These are phyloP conservation scores for Clitopilus hobsonii DNA, from an alignment of 768 basidiomycete genomes.

Conservation along the genomic window DNA sequence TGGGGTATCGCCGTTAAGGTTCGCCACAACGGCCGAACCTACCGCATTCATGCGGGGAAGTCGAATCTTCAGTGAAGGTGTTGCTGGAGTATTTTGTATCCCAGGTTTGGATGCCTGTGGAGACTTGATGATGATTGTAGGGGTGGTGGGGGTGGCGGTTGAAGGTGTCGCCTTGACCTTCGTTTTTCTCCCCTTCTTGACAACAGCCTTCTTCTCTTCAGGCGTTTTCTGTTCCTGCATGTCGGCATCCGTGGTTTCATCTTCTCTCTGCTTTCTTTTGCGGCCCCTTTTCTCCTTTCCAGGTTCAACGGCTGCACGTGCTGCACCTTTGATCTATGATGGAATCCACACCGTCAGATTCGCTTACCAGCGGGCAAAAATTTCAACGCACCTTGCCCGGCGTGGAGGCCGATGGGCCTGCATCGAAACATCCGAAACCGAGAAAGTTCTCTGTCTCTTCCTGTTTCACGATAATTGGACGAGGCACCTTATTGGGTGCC, in stretches of 20 bases:
- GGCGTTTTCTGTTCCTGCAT: conserved; percentile 16
- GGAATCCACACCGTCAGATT: background rate
- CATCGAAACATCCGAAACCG: conserved; percentile 6
- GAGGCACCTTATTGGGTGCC: conserved; percentile 14
- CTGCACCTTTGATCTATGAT: background rate
- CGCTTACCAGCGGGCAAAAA: background rate
- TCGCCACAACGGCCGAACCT: conserved; percentile 15
- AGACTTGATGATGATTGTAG: conserved; percentile 1
- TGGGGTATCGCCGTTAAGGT: conserved; percentile 20
- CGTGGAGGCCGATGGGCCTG: conserved; percentile 8
- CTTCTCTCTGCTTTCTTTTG: conserved; percentile 41
- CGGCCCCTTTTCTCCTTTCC: conserved; percentile 32
- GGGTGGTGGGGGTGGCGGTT: conserved; percentile 12
- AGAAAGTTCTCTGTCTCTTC: conserved; percentile 29
- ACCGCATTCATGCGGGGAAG: conserved; percentile 42
- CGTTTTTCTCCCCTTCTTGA: conserved; percentile 15
- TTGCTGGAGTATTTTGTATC: conserved; percentile 17
- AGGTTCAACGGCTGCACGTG: conserved; percentile 6
- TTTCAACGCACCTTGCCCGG: conserved; percentile 10
- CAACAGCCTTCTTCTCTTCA: conserved; percentile 17
- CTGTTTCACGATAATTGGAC: conserved; percentile 31
- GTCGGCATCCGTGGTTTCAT: conserved; percentile 17
- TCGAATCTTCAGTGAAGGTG: conserved; percentile 53
- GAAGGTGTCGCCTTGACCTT: conserved; percentile 28
- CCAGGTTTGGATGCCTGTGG: background rate